Percentiles rank a stretch among this genome's conserved stretches.
These are phyloP conservation scores for Chalciporus pseudorubinellus DNA, from an alignment of 768 basidiomycete species.

Conservation along the genomic window DNA sequence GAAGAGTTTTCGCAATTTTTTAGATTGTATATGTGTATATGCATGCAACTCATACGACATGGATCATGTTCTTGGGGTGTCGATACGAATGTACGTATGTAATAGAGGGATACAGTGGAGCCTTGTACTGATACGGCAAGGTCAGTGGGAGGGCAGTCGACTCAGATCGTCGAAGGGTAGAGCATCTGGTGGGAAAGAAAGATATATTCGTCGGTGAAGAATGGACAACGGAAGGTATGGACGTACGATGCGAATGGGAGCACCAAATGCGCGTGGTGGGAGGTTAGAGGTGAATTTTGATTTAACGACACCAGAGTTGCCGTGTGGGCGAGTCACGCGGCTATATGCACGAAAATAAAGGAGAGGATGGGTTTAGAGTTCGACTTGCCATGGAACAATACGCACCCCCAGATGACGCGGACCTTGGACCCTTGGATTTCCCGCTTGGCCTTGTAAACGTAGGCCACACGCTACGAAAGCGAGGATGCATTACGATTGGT, in stretches of 20 bases:
- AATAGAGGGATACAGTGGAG: slow-evolving; percentile 20
- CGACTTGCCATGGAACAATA: slow-evolving; percentile 6
- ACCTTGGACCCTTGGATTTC: slow-evolving; percentile 93
- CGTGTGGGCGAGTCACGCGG: slow-evolving; percentile 91
- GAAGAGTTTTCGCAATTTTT: slow-evolving; percentile 10
- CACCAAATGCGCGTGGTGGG: slow-evolving; percentile 92
- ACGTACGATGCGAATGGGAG: slow-evolving; percentile 85
- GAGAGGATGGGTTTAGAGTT: not conserved
- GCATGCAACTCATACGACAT: slow-evolving; percentile 25
- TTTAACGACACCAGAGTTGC: slow-evolving; percentile 93
- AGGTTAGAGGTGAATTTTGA: slow-evolving; percentile 96
- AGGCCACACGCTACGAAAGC: slow-evolving; percentile 78
- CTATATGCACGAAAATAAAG: slow-evolving; percentile 35
- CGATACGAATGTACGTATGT: slow-evolving; percentile 21
- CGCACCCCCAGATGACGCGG: slow-evolving; percentile 98
- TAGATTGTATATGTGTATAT: slow-evolving; percentile 9
- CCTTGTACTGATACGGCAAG: too few species aligned
- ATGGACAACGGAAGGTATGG: not conserved
- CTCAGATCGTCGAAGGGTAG: slow-evolving; percentile 83
- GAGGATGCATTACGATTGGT: not conserved
- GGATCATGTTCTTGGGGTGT: slow-evolving; percentile 3
- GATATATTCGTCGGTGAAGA: not conserved
- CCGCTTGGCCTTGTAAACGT: slow-evolving; percentile 96
- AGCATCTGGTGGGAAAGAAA: slow-evolving; percentile 61
- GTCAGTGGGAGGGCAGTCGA: too few species aligned